These are phyloP conservation scores for Paramecium bursaria DNA, from an alignment of 73 alveolate genomes.

Conservation along the genomic window DNA sequence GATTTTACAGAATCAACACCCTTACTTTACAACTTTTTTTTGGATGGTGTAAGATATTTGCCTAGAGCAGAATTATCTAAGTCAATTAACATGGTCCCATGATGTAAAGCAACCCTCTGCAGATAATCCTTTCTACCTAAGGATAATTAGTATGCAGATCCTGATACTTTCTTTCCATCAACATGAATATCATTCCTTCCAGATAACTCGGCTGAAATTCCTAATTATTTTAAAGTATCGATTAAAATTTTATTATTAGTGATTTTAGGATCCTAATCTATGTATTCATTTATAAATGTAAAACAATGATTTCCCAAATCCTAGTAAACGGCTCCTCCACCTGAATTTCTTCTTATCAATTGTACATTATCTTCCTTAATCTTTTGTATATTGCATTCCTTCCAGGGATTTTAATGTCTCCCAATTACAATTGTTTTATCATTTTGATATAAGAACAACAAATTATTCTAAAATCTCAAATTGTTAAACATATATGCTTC, in stretches of 20 bases:
- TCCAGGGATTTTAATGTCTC: slow-evolving; percentile 94
- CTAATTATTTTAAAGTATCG: slow-evolving; percentile 73
- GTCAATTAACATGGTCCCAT: slow-evolving; percentile 92
- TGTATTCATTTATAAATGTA: slow-evolving; percentile 78
- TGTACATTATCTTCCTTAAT: slow-evolving; percentile 76
- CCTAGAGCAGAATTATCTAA: slow-evolving; percentile 75
- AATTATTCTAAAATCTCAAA: too few relatives aligned
- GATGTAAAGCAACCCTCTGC: slow-evolving; percentile 84
- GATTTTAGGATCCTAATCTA: slow-evolving; percentile 77
- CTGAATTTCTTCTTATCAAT: slow-evolving; percentile 82
- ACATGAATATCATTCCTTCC: slow-evolving; percentile 94
- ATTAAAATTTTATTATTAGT: slow-evolving; percentile 83
- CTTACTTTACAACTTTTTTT: slow-evolving; percentile 83
- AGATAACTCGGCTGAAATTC: slow-evolving; percentile 79
- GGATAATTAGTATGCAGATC: slow-evolving; percentile 82
- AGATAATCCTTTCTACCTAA: slow-evolving; percentile 79
- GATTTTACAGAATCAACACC: slow-evolving; percentile 90
- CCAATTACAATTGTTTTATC: slow-evolving; percentile 90
- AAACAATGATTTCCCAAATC: slow-evolving; percentile 85
- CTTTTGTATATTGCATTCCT: slow-evolving; percentile 84
- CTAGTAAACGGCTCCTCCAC: slow-evolving; percentile 96
- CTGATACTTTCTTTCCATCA: slow-evolving; percentile 81
- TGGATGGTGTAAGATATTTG: slow-evolving; percentile 85
- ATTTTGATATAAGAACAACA: slow-evolving; percentile 86
- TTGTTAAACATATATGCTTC: too few relatives aligned